Base-by-base conservation (phyloP, 2,329 filamentous ascomycete genomes). In the Aspergillus amoenus region DNA sequence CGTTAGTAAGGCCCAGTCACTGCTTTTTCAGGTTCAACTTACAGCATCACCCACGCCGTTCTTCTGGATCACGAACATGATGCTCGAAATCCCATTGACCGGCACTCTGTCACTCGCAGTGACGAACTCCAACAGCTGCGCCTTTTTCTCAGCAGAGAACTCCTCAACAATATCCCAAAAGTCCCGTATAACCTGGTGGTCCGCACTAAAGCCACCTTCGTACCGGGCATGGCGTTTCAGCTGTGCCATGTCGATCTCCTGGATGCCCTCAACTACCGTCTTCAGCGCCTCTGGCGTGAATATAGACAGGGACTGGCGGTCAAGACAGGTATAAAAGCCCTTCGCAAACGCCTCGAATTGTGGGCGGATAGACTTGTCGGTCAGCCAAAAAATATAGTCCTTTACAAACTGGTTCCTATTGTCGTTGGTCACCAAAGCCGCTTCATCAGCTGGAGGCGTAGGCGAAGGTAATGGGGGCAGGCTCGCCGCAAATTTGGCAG, bases 81-180 rank as follows among this genome's bases (percentile, higher is more conserved):
- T 78, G 65, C 89, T 91, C 61, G 84, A 83, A 68, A 93, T 86
- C 3, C 94, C 94, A 18, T 90, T 92, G 0, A 96, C 90, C 0
- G 94, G 94, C 2, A 97, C 84, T 2, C 94, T 84, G 69, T 97
- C 93, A 66, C 88, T 93, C 0, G 93, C 93, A 13, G 94, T 99
- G 30, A 99, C 93, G 68, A 99, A 99, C 71, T 97, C 92, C 32
- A 99, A 81, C 34, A 99, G 77, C 66, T 85, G 86, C 52, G 86
- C 84, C 73, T 88, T 88, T 80, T 93, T 88, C 44, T 83, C 80
- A 15, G 88, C 81, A 9, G 75, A 65, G 54, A 76, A 79, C 15
- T 81, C 68, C 84, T 94, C 37, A 71, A 96, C 89, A 7, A 97
- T 82, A 12, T 81, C 81, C 94, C 94, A 99, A 71, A 99, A 97